Base-by-base conservation (phyloP, 108 stramenopile species). In the Nannochloropsis granulata region DNA sequence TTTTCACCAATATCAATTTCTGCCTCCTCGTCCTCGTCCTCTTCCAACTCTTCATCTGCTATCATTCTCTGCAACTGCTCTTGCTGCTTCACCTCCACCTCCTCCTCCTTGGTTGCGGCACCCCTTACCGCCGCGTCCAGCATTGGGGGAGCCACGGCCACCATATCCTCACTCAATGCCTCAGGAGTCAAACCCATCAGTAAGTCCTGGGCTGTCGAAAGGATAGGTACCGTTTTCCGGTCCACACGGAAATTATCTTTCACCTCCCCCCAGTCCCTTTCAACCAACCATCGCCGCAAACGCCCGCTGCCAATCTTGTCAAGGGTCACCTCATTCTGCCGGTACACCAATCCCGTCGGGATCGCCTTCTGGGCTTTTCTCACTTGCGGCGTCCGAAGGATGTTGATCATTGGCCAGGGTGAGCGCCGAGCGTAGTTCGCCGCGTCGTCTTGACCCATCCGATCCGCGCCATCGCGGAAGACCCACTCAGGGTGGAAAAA, bases 401-500 rank as follows among this genome's bases (percentile, higher is more conserved):
- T 94, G 87, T 98, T 98, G 89, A 98, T 95, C 97, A 98, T 98
- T 19, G 97, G 97, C 93, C 94, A 96, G 0, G 97, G 96, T 84
- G 92, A 92, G 44, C 97, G 91, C 13, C 97, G 89, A 2, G 96
- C 97, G 89, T 94, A 98, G 88, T 98, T 96, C 16, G 94, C 95
- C 8, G 97, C 95, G 0, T 92, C 96, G 13, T 82, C 88, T 46
- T 92, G 94, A 24, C 86, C 86, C 42, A 89, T 89, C 45, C 96
- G 92, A 46, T 93, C 95, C 43, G 88, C 90, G 5, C 96, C 97
- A 89, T 98, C 97, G 23, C 97, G 90, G 87, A 98, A 98, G 44
- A 90, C 90, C 95, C 95, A 96, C 13, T 95, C 85, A 0, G 97
- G 97, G 91, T 98, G 97, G 86, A 98, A 98, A 90, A 98, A 98